Evolutionary conservation across 441 rosid species (phyloP).

Genomic region (Croton setiger): DNA sequence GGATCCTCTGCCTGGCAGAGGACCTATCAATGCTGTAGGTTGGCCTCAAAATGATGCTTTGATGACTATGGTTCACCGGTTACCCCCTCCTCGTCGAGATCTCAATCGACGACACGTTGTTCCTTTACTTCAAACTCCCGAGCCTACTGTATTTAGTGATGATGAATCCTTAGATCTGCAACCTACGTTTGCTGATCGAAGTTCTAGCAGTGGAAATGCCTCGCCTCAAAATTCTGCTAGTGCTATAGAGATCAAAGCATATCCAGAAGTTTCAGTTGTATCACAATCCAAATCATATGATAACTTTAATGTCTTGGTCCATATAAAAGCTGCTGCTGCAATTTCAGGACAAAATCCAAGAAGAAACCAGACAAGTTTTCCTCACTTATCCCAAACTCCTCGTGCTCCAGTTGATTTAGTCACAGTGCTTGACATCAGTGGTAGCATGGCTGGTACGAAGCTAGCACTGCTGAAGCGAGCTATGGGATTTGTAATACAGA

Average conservation of each 20-base stretch:
- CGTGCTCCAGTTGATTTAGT: slow-evolving; percentile 91
- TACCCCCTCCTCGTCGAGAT: slow-evolving; percentile 59
- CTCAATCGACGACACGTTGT: slow-evolving; percentile 47
- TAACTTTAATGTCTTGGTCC: slow-evolving; percentile 66
- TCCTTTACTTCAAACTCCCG: slow-evolving; percentile 59
- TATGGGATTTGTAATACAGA: slow-evolving; percentile 98
- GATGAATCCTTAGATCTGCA: slow-evolving; percentile 71
- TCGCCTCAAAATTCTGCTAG: slow-evolving; percentile 32
- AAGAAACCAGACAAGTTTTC: slow-evolving; percentile 32
- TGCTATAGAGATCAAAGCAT: slow-evolving; percentile 55
- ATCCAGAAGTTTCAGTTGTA: slow-evolving; percentile 71
- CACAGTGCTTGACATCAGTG: slow-evolving; percentile 93
- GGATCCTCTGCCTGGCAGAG: slow-evolving; percentile 42
- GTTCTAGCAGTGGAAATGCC: slow-evolving; percentile 21
- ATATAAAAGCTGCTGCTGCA: slow-evolving; percentile 71
- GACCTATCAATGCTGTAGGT: slow-evolving; percentile 31
- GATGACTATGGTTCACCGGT: slow-evolving; percentile 48
- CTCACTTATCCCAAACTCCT: slow-evolving; percentile 41
- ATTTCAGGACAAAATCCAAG: slow-evolving; percentile 28
- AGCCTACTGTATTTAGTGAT: slow-evolving; percentile 68
- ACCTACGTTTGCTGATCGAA: slow-evolving; percentile 37
- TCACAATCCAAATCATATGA: slow-evolving; percentile 44
- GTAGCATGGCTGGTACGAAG: slow-evolving; percentile 99
- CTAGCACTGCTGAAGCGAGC: slow-evolving; percentile 95
- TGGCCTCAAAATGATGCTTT: slow-evolving; percentile 61